Percentiles rank a stretch among this genome's conserved stretches.
These are phyloP conservation scores for Pontederia paniculata DNA, from an alignment of 176 grass and related monocot species.

Conservation along the genomic window DNA sequence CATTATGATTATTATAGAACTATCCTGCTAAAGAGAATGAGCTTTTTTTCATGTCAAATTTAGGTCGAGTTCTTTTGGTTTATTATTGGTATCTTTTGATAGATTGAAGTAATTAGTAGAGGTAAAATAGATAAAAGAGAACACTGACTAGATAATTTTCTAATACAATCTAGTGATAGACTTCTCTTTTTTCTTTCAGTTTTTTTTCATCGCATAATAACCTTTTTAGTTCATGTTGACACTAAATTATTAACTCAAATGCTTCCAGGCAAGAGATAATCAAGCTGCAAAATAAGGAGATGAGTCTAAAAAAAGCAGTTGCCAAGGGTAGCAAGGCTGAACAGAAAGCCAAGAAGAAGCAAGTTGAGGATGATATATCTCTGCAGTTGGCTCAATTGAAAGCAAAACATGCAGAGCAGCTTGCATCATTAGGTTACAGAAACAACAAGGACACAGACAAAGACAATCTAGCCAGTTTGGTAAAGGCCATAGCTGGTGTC, in stretches of 20 bases:
- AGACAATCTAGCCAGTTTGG: neutral
- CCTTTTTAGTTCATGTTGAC: neutral
- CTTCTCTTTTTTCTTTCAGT: neutral
- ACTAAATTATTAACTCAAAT: neutral
- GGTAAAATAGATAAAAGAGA: too few relatives aligned
- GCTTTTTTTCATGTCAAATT: too few relatives aligned
- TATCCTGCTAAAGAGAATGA: too few relatives aligned
- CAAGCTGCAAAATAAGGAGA: conserved; percentile 10
- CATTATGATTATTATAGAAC: too few relatives aligned
- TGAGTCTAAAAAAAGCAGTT: conserved; percentile 17
- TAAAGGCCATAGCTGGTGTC: conserved; percentile 13
- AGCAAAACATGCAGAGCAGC: conserved; percentile 4
- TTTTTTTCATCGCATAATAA: neutral
- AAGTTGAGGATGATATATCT: conserved; percentile 18
- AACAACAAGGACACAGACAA: neutral
- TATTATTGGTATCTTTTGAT: too few relatives aligned
- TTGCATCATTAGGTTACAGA: conserved; percentile 1
- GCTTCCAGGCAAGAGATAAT: conserved; percentile 3
- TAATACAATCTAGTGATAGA: too few relatives aligned
- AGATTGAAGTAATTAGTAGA: too few relatives aligned
- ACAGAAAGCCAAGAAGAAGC: conserved; percentile 21
- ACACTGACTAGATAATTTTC: too few relatives aligned
- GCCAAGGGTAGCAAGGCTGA: conserved; percentile 23
- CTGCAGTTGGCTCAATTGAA: neutral
- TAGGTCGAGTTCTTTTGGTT: too few relatives aligned